Evolutionary conservation across 768 basidiomycete genomes (phyloP), one percentile per base, ranked within the genome.

Genomic region (Trametes gibbosa): DNA sequence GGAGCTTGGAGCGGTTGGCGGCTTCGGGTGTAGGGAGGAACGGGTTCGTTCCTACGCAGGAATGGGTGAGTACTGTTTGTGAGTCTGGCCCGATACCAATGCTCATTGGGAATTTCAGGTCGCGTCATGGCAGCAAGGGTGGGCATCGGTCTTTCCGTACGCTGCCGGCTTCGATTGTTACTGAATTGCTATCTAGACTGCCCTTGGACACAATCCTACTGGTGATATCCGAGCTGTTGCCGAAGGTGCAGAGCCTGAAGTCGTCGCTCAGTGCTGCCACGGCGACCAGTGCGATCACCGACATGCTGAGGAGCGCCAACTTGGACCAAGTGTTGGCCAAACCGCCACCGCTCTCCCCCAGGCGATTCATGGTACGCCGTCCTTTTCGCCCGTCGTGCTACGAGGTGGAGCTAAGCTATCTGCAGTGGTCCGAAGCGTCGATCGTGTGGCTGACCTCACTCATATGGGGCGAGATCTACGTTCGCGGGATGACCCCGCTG

Each of bases 81-180:
- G n/a, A 1, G 2, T 5, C 37, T 40, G n/a, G 17, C 23, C 17
- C 1, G 34, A n/a, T 14, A 39, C 19, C 25, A 12, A n/a, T 41
- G 19, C 51, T 61, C 32, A 66, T 24, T 25, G 12, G 13, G 40
- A 32, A 62, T 40, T 49, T 19, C 58, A 90, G 90, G 89, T 94
- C 4, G 83, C 90, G 21, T 95, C 95, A 2, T 98, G 96, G 96
- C 92, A 96, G 66, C 92, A 95, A 80, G 95, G 95, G 93, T 92
- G 64, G 69, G 79, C 69, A 13, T 7, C 8, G n/a, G 0, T 10
- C 2, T 5, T n/a, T 21, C 32, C 17, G 35, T 21, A 10, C 41
- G 29, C 1, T 0, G n/a, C 1, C 12, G 5, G 10, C 10, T 27
- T 19, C 39, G 25, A 5, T 52, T 25, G 29, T 37, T 53, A 45